Base-by-base conservation (phyloP, 2,329 filamentous ascomycete genomes). In the Colletotrichum godetiae region DNA sequence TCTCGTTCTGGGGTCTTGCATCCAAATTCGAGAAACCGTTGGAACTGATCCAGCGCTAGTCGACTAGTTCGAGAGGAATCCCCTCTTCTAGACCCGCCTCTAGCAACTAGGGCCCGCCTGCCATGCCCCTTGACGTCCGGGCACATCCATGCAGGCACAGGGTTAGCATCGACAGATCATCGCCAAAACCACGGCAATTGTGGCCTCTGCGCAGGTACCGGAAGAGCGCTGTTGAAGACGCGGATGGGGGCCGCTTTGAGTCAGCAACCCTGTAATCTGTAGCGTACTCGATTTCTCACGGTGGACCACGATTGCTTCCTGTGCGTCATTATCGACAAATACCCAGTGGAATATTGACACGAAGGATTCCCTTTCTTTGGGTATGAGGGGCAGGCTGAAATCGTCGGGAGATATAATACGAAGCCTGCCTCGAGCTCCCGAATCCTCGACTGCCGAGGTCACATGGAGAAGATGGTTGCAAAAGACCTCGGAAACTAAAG, bases 301-400 rank as follows among this genome's bases (percentile, higher is more conserved):
- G 61, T 61, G 56, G 67, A 33, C 52, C 33, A 19, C 24, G 19
- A 37, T 35, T 49, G 4, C 11, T 31, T 24, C 27, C 60, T 70
- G 46, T 37, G 67, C 67, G 46, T 66, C 56, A 66, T 70, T 65
- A 56, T 70, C 55, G 67, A 57, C 56, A 66, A 56, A 53, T 24
- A 10, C 8, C 10, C 4, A 11, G 22, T 35, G 55, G 4, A 8
- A 27, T 19, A n/a, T 56, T 60, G 22, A 33, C 52, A 65, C 56
- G 56, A 65, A 52, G 27, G 6, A 35, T 1, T 67, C 15, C 8
- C 31, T 67, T 35, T 29, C 2, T 5, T 67, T 46, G 57, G 33
- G 5, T 27, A 27, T 11, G 33, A 27, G 49, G n/a, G 46, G 42
- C 22, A 24, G 27, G 6, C 4, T 15, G 7, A 19, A 67, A n/a